Conservation (phyloP, 331 rosid species). For the Malus hybrid region DNA sequence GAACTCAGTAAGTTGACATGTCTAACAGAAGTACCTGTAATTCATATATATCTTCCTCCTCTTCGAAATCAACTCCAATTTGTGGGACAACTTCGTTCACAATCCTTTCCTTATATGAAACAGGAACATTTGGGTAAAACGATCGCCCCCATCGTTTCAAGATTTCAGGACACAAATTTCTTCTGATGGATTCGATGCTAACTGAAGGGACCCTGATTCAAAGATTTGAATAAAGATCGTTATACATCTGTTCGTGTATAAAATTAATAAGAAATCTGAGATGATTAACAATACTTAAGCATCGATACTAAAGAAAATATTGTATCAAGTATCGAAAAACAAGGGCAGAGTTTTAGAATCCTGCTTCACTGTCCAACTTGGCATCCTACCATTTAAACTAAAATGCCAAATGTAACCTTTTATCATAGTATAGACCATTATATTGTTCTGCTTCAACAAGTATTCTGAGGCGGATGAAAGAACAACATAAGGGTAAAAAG, state of each 20-base stretch:
- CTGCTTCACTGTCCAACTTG: background rate
- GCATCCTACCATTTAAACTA: background rate
- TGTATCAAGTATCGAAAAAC: background rate
- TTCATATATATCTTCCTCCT: conserved; percentile 32
- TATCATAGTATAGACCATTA: background rate
- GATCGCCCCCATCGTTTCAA: conserved; percentile 11
- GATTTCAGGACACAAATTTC: conserved; percentile 5
- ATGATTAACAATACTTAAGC: background rate
- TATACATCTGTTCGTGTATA: background rate
- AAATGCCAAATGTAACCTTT: background rate
- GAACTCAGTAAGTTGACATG: background rate
- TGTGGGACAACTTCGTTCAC: conserved; percentile 7
- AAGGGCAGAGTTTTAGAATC: background rate
- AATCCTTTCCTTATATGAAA: conserved; percentile 30
- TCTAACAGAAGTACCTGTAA: conserved; percentile 27
- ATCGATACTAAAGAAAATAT: background rate
- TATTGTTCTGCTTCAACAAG: background rate
- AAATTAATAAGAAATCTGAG: background rate
- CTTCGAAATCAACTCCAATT: conserved; percentile 28
- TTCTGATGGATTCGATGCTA: conserved; percentile 11
- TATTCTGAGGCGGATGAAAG: background rate
- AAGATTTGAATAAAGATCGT: background rate
- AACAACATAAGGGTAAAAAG: background rate
- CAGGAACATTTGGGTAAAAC: conserved; percentile 31
- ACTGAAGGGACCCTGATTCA: conserved; percentile 29